phyloP scores from a whole-genome alignment of 306 rosid genomes.

The Citrullus colocynthis region DNA sequence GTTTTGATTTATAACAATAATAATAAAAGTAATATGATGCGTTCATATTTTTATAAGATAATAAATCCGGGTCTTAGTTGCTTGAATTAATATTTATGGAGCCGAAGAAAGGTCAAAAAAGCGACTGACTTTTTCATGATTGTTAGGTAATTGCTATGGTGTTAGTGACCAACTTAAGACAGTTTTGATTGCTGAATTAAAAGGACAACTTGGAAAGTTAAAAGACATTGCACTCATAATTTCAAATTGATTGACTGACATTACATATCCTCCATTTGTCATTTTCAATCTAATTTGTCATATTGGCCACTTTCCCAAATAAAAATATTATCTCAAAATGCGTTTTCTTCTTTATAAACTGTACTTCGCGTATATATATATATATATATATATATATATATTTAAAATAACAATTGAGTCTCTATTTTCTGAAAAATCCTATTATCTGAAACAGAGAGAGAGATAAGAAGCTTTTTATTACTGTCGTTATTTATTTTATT shows the following conservation, averaged over 20 bases:
- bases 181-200: conserved; percentile 5
- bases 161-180: conserved; percentile 3
- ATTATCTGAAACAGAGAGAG: neutral
- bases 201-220: neutral
- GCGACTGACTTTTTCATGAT: neutral
- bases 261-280: neutral
- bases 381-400: too few species aligned
- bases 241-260: conserved; percentile 2
- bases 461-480: neutral
- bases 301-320: neutral
- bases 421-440: neutral
- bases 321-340: neutral
- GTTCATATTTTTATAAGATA: too few species aligned
- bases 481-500: too few species aligned
- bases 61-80: neutral
- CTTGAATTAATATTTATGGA: neutral
- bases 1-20: too few species aligned
- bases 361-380: too few species aligned
- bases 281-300: conserved; percentile 9
- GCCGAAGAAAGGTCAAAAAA: neutral
- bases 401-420: neutral
- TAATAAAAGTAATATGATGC: too few species aligned
- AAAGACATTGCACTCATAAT: neutral
- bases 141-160: conserved; percentile 1
- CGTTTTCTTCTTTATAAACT: too few species aligned